phyloP scores from a whole-genome alignment of 495 filamentous ascomycete genomes.

The Lepidopterella palustris region DNA sequence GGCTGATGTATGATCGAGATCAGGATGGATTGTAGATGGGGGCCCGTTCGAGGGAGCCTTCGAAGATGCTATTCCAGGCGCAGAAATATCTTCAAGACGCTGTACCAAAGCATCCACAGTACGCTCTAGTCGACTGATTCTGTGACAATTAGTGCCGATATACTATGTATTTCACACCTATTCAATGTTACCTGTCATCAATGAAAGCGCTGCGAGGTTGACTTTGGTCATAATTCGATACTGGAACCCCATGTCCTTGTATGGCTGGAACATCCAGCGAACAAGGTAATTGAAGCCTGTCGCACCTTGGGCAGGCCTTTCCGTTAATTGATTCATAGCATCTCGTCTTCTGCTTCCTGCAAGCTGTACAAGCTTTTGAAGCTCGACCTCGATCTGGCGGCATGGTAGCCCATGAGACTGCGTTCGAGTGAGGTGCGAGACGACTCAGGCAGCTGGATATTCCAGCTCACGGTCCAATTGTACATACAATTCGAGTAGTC shows the following conservation, averaged over 20 bases:
- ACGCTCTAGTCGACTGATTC: background rate
- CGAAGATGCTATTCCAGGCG: background rate
- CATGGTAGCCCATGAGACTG: conserved; percentile 36
- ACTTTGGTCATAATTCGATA: background rate
- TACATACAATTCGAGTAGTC: too few species aligned
- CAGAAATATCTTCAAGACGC: conserved; percentile 26
- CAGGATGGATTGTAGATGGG: background rate
- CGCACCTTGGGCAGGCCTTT: conserved; percentile 39
- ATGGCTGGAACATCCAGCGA: conserved; percentile 21
- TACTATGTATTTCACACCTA: background rate
- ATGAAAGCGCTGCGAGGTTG: background rate
- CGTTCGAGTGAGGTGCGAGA: too few species aligned
- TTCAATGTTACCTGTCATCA: background rate
- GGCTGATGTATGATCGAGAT: conserved; percentile 18
- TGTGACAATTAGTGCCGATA: background rate
- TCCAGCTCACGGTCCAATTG: too few species aligned
- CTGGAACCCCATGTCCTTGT: background rate
- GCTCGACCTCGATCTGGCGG: conserved; percentile 42
- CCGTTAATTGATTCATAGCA: conserved; percentile 38
- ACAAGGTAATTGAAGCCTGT: conserved; percentile 37
- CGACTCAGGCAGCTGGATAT: too few species aligned
- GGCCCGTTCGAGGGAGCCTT: background rate
- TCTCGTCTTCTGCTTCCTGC: conserved; percentile 43
- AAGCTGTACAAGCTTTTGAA: conserved; percentile 42
- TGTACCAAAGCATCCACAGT: conserved; percentile 28